Conservation (phyloP, 2,329 filamentous ascomycete genomes). For the Aureobasidium uvarum region DNA sequence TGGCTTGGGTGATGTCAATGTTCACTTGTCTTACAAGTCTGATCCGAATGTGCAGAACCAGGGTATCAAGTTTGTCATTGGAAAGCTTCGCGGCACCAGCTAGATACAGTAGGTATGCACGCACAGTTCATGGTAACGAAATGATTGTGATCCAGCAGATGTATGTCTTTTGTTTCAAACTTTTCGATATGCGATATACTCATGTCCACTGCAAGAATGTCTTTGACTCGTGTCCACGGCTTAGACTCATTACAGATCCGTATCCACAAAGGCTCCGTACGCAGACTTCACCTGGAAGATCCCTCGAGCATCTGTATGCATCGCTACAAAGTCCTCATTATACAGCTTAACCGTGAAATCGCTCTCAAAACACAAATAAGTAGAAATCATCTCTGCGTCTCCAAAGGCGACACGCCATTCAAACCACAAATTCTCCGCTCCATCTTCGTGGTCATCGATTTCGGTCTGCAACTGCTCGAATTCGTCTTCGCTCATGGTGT, state of each 20-base stretch:
- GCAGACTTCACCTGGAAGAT: neutral
- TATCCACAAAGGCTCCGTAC: neutral
- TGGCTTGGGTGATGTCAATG: conserved; percentile 36
- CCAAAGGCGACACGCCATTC: neutral
- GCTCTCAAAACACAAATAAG: neutral
- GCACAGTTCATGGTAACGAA: no score
- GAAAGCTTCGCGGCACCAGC: conserved; percentile 24
- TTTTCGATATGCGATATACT: no score
- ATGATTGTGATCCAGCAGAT: no score
- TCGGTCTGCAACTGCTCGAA: neutral
- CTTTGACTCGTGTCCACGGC: no score
- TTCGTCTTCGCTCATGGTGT: neutral
- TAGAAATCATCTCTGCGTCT: neutral
- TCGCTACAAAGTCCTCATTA: neutral
- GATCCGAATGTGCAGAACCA: conserved; percentile 36
- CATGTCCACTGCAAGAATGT: no score
- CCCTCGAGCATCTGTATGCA: neutral
- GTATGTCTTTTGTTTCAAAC: no score
- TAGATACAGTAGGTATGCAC: neutral
- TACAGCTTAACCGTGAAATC: neutral
- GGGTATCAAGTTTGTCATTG: conserved; percentile 34
- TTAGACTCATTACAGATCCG: no score
- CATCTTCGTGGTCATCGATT: neutral
- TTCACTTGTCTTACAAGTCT: conserved; percentile 36
- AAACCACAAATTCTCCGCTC: neutral